Evolutionary conservation across 805 yeast genomes (phyloP), one percentile per base, ranked within the genome.

Genomic region (Candida qinlingensis): DNA sequence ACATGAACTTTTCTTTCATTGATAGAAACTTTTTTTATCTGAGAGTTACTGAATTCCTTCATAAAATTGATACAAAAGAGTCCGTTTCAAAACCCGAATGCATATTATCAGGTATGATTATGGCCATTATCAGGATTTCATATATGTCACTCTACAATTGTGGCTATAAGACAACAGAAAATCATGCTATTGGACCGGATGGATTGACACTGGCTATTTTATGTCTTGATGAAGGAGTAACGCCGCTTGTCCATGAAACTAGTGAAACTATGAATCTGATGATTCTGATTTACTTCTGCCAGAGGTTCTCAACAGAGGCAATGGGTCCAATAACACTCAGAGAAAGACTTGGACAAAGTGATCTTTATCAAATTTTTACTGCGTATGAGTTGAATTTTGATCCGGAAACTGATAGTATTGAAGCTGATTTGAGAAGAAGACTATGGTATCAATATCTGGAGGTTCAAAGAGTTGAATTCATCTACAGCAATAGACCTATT

Each of bases 281-380:
- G 52, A 10, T 49, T 10, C 29, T 49, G 33, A 36, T 45, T 25
- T 39, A 44, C 9, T 40, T 40, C 8, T 28, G 37, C 25, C 42
- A 45, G 35, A 49, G 38, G 19, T n/a, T 42, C 33, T 42, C 46
- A 4, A 41, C 48, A 5, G 52, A 49, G 11, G 31, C 52, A 5
- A 29, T 42, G 6, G 49, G 49, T 5, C 47, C 46, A 27, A 33
- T 39, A 8, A 10, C 39, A 28, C 25, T 25, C 1, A 40, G 37
- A 8, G 42, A 38, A 31, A 35, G 41, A 31, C 37, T 46, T 5
- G 11, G 38, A 19, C 6, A 26, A 13, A 11, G n/a, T 11, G 13
- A 35, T 4, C 13, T 49, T 11, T 25, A 37, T 10, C 30, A 33
- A 13, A 34, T 36, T 10, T 27, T 43, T 28, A 7, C 39, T 4